Evolutionary conservation across 2,329 filamentous ascomycete genomes (phyloP), one percentile per base, ranked within the genome.

Genomic region (Daldinia eschscholtzii): DNA sequence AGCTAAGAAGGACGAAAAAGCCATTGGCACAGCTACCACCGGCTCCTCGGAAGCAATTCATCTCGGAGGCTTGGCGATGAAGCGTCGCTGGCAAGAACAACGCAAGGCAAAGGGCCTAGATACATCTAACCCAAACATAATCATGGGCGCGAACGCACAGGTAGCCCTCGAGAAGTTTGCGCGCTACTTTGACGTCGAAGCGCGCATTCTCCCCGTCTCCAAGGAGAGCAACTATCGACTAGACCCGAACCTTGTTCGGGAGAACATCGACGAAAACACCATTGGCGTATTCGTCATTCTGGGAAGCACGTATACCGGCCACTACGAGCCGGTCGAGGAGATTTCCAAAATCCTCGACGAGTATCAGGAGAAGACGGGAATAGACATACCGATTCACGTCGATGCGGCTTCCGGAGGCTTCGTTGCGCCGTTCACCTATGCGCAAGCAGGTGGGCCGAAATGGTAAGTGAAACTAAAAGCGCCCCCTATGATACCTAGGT

Each of bases 281-380:
- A 92, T 93, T 72, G 91, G 91, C n/a, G 82, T 93, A 0, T 93
- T 92, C 74, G 88, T 91, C 0, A 93, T 93, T 60, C 75, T 93
- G 4, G 91, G 91, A 2, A 89, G 86, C 57, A 93, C 91, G 0
- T 93, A 93, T 72, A 93, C 91, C 0, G 91, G 91, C 0, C 89
- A 93, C 75, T 93, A 90, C 70, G 91, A 93, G 78, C 89, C 90
- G 0, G 90, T 93, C 0, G 87, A 92, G 76, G 87, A 89, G 73
- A 86, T 93, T 20, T 88, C 86, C 20, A 84, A 88, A 18, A 85
- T 92, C 12, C 81, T 93, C 1, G 89, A 92, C 69, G 83, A 87
- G 48, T 90, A 85, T 57, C 83, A 92, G 77, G 81, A 85, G 61
- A 81, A 88, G 75, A 90, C 87, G 1, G 89, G 89, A 0, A 75